These are phyloP conservation scores for Elaeis oleifera DNA, from an alignment of 202 grass and related monocot species.

Conservation along the genomic window DNA sequence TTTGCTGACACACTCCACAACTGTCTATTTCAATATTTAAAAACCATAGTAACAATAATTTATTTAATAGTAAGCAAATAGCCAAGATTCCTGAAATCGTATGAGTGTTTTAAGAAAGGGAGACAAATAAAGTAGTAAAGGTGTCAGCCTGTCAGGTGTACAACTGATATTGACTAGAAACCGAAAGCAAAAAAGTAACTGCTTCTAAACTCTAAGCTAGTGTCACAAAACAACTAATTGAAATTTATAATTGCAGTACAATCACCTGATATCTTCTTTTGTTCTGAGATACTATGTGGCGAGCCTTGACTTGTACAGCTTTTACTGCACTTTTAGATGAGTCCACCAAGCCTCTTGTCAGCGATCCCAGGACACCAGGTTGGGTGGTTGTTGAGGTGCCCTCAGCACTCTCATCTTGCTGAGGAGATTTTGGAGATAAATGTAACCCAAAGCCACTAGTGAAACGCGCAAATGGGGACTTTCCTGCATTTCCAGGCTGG, in stretches of 20 bases:
- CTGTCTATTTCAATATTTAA: too few species aligned
- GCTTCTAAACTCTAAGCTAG: background rate
- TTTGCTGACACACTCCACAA: too few species aligned
- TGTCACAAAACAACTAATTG: constrained; percentile 1
- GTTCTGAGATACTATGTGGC: constrained; percentile 97
- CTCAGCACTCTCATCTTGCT: constrained; percentile 45
- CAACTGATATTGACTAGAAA: too few species aligned
- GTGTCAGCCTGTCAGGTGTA: too few species aligned
- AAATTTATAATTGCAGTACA: too few species aligned
- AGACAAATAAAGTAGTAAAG: too few species aligned
- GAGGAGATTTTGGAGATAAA: constrained; percentile 56
- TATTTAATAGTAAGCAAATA: too few species aligned
- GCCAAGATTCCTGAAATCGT: too few species aligned
- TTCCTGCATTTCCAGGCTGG: constrained; percentile 44
- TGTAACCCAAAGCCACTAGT: constrained; percentile 73
- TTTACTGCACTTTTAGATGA: constrained; percentile 94
- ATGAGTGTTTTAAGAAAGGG: too few species aligned
- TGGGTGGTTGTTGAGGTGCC: constrained; percentile 44
- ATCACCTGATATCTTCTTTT: constrained; percentile 93
- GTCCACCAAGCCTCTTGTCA: constrained; percentile 86
- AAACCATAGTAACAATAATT: too few species aligned
- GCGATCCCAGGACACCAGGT: constrained; percentile 70
- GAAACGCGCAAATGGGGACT: constrained; percentile 70
- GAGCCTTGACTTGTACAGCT: constrained; percentile 94
- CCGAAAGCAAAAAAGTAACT: too few species aligned